Conservation (phyloP, 805 yeast genomes). For the Ogataea paradorogensis region DNA sequence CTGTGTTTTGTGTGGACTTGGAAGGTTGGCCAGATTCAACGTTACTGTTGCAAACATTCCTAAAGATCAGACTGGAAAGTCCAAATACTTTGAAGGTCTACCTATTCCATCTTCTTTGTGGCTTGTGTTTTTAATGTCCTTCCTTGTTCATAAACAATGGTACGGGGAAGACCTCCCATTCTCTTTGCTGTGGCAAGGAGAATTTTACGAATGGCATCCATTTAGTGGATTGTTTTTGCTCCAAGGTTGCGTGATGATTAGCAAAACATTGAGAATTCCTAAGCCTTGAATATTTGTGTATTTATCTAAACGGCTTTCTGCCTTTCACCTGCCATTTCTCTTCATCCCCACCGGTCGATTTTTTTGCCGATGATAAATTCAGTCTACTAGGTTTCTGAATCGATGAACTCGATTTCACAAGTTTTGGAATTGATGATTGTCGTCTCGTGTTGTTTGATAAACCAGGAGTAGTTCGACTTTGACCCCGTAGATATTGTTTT, state of each 20-base stretch:
- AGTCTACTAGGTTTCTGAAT: conserved; percentile 5
- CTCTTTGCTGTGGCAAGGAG: conserved; percentile 55
- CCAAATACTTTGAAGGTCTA: conserved; percentile 91
- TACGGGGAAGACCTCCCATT: conserved; percentile 54
- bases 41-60: conserved; percentile 92
- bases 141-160: conserved; percentile 51
- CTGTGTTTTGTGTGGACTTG: conserved; percentile 90
- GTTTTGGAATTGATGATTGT: conserved; percentile 19
- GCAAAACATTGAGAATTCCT: conserved; percentile 87
- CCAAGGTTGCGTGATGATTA: conserved; percentile 89
- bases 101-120: conserved; percentile 89
- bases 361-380: conserved; percentile 19
- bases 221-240: conserved; percentile 57
- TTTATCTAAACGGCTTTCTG: conserved; percentile 26
- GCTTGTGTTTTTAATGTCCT: conserved; percentile 72
- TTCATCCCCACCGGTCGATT: conserved; percentile 6
- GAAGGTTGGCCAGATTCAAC: conserved; percentile 92
- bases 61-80: conserved; percentile 82
- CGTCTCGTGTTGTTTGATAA: conserved; percentile 6
- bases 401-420: conserved; percentile 13
- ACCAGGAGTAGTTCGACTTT: conserved; percentile 1
- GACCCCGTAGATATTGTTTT: conserved; percentile 12
- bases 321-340: conserved; percentile 26
- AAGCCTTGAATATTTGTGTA: conserved; percentile 50
- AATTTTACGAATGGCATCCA: conserved; percentile 73